Base-by-base conservation (phyloP, 805 yeast genomes). In the Ogataea pini region DNA sequence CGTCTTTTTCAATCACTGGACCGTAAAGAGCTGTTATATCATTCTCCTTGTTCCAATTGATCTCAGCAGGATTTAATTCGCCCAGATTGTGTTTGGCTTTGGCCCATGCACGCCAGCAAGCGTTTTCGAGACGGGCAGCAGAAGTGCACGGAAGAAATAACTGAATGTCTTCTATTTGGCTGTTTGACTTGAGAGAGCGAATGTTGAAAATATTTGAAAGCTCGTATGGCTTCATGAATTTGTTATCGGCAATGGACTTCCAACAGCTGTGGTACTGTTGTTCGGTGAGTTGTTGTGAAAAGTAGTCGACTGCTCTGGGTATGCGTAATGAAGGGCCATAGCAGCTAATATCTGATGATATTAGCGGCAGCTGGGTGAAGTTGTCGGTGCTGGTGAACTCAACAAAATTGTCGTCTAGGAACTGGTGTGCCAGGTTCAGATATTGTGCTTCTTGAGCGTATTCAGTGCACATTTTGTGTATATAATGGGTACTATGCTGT, bases 41-140 rank as follows among this genome's bases (percentile, higher is more conserved):
- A 49, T 76, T 75, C 47, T 67, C 72, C 57, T 79, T 79, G 55
- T 69, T 72, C 84, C 84, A 79, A 60, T 79, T 78, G 34, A 79
- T 77, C 29, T 52, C 51, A 4, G 68, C 62, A 1, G 84, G 83
- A 46, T 70, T 59, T 7, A 73, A 49, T 43, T 80, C 73, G 24
- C 71, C 64, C 39, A 83, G 68, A 22, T 80, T 73, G 55, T 79
- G 77, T 56, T 85, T 78, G 44, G 87, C 76, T 68, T 91, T 90
- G 12, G 92, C 86, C 97, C 97, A 92, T 16, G 96, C 89, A 62
- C 98, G 78, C 97, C 97, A 92, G 42, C 88, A 77, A 13, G 96
- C 92, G 60, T 87, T 87, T 61, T 87, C 91, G 38, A 87, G 71
- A 41, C 96, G 69, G 25, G 56, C 51, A 1, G 69, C 57, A 1